Conservation (phyloP, 108 stramenopile genomes). For the Pseudonitzschia delicatissima region DNA sequence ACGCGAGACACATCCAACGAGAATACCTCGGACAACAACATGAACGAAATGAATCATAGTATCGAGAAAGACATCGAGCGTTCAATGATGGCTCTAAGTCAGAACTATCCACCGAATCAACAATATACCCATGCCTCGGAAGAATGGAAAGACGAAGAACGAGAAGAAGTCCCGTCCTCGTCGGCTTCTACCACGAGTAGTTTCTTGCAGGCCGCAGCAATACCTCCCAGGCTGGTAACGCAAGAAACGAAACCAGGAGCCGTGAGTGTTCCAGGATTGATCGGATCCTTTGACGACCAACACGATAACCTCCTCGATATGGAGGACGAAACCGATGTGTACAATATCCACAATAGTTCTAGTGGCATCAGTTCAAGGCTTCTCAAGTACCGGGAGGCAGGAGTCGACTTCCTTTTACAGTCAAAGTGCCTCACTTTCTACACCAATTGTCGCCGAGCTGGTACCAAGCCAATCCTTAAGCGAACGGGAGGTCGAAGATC, state of each 20-base stretch:
- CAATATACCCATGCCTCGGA: neutral
- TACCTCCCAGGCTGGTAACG: neutral
- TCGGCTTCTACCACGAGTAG: neutral
- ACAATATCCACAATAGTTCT: neutral
- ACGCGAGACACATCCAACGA: no score
- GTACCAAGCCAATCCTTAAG: neutral
- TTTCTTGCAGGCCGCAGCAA: slow-evolving; percentile 1
- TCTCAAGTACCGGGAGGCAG: neutral
- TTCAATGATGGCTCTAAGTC: neutral
- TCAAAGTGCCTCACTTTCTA: neutral
- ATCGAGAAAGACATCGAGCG: neutral
- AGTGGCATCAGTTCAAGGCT: neutral
- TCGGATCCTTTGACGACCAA: neutral
- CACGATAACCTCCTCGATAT: slow-evolving; percentile 11
- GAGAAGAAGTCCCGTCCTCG: neutral
- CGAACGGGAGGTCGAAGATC: slow-evolving; percentile 10
- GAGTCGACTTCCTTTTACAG: neutral
- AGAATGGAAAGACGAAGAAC: neutral
- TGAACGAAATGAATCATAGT: neutral
- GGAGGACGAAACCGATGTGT: neutral
- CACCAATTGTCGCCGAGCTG: slow-evolving; percentile 11
- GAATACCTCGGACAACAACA: no score
- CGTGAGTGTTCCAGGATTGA: neutral
- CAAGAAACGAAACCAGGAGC: slow-evolving; percentile 3
- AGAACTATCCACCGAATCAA: neutral